These are phyloP conservation scores for Phaeomoniella chlamydospora DNA, from an alignment of 2,329 filamentous ascomycete genomes.

Conservation along the genomic window DNA sequence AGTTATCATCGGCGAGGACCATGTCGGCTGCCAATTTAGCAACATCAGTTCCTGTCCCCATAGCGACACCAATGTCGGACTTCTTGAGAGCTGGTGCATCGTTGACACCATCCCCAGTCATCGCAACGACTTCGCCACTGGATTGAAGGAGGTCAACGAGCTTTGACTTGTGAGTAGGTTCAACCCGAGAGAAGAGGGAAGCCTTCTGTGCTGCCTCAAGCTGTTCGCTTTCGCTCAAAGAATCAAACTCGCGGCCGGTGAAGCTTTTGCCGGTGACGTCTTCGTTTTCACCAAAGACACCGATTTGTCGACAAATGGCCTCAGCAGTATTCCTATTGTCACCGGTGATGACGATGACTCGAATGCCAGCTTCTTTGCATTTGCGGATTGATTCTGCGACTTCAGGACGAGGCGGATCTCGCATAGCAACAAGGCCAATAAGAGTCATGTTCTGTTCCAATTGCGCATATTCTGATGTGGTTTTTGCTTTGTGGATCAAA, in stretches of 20 bases:
- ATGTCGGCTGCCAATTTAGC: slow-evolving; percentile 95
- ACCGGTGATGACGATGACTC: slow-evolving; percentile 94
- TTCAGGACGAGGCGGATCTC: slow-evolving; percentile 89
- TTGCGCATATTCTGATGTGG: slow-evolving; percentile 67
- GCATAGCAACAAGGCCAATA: slow-evolving; percentile 86
- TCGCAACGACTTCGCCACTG: slow-evolving; percentile 85
- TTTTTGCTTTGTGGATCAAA: slow-evolving; percentile 60
- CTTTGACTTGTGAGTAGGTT: slow-evolving; percentile 93
- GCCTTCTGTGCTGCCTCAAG: slow-evolving; percentile 71
- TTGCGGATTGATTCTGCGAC: slow-evolving; percentile 73
- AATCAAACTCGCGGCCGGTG: slow-evolving; percentile 89
- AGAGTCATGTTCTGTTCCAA: slow-evolving; percentile 92
- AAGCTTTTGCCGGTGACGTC: slow-evolving; percentile 83
- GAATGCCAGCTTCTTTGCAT: slow-evolving; percentile 85
- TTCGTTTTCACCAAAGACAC: slow-evolving; percentile 71
- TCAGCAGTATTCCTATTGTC: slow-evolving; percentile 97
- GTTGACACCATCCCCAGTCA: slow-evolving; percentile 98
- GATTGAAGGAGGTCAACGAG: slow-evolving; percentile 92
- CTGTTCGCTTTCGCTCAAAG: slow-evolving; percentile 63
- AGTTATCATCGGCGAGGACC: slow-evolving; percentile 97
- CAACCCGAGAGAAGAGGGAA: slow-evolving; percentile 88
- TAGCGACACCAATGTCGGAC: slow-evolving; percentile 95
- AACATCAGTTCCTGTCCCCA: slow-evolving; percentile 96
- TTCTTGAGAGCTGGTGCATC: slow-evolving; percentile 97
- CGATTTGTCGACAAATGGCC: slow-evolving; percentile 94